phyloP scores from a whole-genome alignment of 164 flowering plant genomes.

The Amborella trichopoda region DNA sequence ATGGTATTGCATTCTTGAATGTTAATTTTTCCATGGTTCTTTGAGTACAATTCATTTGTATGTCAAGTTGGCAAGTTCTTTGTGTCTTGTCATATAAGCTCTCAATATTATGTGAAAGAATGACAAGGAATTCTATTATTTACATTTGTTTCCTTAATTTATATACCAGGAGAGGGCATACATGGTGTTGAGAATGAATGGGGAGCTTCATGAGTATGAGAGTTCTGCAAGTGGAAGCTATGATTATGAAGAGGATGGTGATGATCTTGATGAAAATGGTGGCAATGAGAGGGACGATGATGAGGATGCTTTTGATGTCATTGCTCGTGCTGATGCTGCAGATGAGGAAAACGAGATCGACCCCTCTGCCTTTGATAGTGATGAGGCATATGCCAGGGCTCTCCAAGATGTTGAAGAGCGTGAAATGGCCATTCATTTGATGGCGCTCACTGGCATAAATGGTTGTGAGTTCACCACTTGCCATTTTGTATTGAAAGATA shows the following conservation, averaged over 20 bases:
- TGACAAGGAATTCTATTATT: too few species aligned
- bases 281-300: slow-evolving; percentile 6
- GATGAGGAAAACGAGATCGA: slow-evolving; percentile 28
- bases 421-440: slow-evolving; percentile 17
- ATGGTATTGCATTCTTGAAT: too few species aligned
- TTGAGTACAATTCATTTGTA: too few species aligned
- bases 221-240: slow-evolving; percentile 64
- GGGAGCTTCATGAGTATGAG: slow-evolving; percentile 51
- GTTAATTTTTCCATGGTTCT: too few species aligned
- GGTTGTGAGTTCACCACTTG: too few species aligned
- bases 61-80: too few species aligned
- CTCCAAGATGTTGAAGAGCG: slow-evolving; percentile 28
- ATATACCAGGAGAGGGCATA: slow-evolving; percentile 70
- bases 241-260: slow-evolving; percentile 29
- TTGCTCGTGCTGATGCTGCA: slow-evolving; percentile 17
- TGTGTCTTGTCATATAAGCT: too few species aligned
- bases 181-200: slow-evolving; percentile 67
- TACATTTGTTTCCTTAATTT: too few species aligned
- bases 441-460: slow-evolving; percentile 22
- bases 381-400: slow-evolving; percentile 86
- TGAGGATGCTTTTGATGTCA: slow-evolving; percentile 13
- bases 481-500: too few species aligned
- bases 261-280: slow-evolving; percentile 9
- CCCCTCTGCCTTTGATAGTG: slow-evolving; percentile 43
- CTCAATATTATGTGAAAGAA: too few species aligned